Percentiles rank a stretch among this genome's conserved stretches.
Conservation (phyloP, 495 filamentous ascomycete genomes). For the Aspergillus diversus region DNA sequence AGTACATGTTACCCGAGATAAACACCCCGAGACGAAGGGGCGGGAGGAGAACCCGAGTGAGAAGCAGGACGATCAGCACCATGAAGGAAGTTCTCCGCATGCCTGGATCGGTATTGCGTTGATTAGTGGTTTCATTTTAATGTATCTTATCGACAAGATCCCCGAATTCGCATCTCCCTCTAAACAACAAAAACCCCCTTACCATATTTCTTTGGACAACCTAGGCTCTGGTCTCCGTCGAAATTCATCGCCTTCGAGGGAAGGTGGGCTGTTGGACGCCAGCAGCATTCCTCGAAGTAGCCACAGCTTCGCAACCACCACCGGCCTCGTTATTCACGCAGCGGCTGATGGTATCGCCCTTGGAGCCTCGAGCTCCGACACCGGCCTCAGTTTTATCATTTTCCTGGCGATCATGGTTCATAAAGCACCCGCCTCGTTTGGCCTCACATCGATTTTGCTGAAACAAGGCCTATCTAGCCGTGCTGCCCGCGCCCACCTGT, state of each 20-base stretch:
- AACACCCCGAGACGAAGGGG: constrained; percentile 21
- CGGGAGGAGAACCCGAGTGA: constrained; percentile 37
- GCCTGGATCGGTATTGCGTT: constrained; percentile 84
- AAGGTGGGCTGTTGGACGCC: constrained; percentile 43
- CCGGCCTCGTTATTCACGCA: constrained; percentile 93
- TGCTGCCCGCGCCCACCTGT: constrained; percentile 78
- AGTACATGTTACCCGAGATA: constrained; percentile 16
- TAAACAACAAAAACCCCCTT: constrained; percentile 55
- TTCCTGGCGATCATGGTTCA: constrained; percentile 97
- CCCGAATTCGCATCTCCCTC: constrained; percentile 68
- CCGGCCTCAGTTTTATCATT: constrained; percentile 81
- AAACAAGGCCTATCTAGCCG: constrained; percentile 88
- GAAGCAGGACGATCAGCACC: constrained; percentile 44
- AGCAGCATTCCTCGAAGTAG: constrained; percentile 36
- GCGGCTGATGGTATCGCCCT: constrained; percentile 96
- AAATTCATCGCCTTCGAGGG: constrained; percentile 52
- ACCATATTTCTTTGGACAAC: constrained; percentile 83
- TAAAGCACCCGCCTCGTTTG: constrained; percentile 96
- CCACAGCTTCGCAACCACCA: constrained; percentile 73
- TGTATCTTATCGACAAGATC: constrained; percentile 94
- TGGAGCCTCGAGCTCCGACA: constrained; percentile 78
- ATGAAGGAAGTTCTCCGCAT: constrained; percentile 57
- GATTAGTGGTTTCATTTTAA: constrained; percentile 87
- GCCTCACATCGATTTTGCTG: constrained; percentile 83
- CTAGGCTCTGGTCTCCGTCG: constrained; percentile 60